These are phyloP conservation scores for Aspergillus sclerotioniger DNA, from an alignment of 495 filamentous ascomycete species.

Conservation along the genomic window DNA sequence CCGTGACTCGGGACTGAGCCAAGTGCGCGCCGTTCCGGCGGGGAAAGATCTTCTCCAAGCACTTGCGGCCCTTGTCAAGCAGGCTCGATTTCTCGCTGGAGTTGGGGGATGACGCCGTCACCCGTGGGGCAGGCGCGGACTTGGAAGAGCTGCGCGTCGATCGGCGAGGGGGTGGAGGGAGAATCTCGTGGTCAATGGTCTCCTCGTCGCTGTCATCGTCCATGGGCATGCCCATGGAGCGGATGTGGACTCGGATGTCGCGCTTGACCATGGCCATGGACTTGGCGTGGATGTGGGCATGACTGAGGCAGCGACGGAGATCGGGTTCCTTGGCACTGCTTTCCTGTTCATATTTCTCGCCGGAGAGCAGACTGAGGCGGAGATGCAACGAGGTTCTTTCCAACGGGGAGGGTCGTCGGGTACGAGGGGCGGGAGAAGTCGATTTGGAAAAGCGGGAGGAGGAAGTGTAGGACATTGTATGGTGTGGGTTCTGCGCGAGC, in stretches of 20 bases:
- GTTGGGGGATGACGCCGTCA: background rate
- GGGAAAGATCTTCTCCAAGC: slow-evolving; percentile 6
- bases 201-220: slow-evolving; percentile 4
- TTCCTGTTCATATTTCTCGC: slow-evolving; percentile 5
- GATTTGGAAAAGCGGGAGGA: slow-evolving; percentile 2
- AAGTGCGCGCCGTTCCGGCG: background rate
- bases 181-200: background rate
- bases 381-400: slow-evolving; percentile 2
- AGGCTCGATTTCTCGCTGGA: slow-evolving; percentile 1
- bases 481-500: background rate
- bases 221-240: slow-evolving; percentile 3
- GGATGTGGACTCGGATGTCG: slow-evolving; percentile 7
- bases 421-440: background rate
- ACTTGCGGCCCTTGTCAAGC: slow-evolving; percentile 4
- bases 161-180: background rate
- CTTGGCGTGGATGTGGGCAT: slow-evolving; percentile 1
- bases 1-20: background rate
- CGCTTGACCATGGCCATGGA: slow-evolving; percentile 6
- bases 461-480: slow-evolving; percentile 3
- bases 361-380: slow-evolving; percentile 3
- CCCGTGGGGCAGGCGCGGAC: background rate
- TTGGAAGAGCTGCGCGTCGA: background rate
- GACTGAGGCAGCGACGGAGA: slow-evolving; percentile 2
- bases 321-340: slow-evolving; percentile 5
- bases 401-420: background rate